Conservation (phyloP, 805 yeast species). For the Cyberlindnera samutprakarnensis region DNA sequence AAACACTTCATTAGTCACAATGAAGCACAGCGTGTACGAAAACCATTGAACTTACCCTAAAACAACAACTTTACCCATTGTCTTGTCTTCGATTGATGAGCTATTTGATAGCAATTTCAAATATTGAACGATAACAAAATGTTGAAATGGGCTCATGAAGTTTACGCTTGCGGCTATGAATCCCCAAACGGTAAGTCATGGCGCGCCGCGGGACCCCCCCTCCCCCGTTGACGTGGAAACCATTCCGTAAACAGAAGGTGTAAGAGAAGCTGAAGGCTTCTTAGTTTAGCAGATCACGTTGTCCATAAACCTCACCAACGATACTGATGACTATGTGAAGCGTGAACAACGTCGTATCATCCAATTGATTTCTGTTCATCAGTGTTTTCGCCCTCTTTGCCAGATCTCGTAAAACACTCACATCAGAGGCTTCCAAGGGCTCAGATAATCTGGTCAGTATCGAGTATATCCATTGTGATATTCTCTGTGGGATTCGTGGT, state of each 20-base stretch:
- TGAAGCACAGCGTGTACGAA: neutral
- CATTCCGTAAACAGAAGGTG: too few species aligned
- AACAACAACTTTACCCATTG: conserved; percentile 9
- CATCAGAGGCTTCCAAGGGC: conserved; percentile 13
- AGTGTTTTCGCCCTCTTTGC: conserved; percentile 13
- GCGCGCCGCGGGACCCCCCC: too few species aligned
- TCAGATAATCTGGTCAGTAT: conserved; percentile 12
- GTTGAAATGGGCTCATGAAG: too few species aligned
- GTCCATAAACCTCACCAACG: conserved; percentile 11
- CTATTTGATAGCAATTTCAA: too few species aligned
- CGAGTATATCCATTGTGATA: conserved; percentile 15
- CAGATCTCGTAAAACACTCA: conserved; percentile 14
- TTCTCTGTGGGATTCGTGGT: conserved; percentile 7
- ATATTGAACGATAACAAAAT: too few species aligned
- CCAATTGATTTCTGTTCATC: conserved; percentile 4
- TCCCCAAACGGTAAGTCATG: too few species aligned
- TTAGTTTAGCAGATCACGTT: conserved; percentile 16
- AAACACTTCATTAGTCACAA: neutral
- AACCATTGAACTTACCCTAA: conserved; percentile 1
- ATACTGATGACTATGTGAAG: conserved; percentile 9
- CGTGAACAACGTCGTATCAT: conserved; percentile 6
- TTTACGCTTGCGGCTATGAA: too few species aligned
- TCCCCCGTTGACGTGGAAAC: too few species aligned
- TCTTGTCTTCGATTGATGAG: too few species aligned
- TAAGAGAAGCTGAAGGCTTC: too few species aligned